These are phyloP conservation scores for Cutaneotrichosporon daszewskae DNA, from an alignment of 1,284 basidiomycete genomes.

Conservation along the genomic window DNA sequence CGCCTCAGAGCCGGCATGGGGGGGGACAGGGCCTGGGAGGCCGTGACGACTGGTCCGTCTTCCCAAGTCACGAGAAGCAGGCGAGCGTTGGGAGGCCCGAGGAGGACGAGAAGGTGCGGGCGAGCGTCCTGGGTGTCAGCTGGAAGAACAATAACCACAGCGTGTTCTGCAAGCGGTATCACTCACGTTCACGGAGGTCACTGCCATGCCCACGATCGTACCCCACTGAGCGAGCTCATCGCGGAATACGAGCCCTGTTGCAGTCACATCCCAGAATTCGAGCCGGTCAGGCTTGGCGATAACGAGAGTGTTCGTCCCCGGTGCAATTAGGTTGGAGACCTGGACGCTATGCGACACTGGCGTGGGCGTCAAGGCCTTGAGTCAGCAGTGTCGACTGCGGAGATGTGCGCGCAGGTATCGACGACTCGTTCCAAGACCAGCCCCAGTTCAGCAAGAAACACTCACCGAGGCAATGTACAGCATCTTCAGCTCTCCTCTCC, in stretches of 20 bases:
- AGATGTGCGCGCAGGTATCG: not conserved
- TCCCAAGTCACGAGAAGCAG: constrained; percentile 36
- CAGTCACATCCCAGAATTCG: constrained; percentile 39
- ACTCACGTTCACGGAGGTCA: constrained; percentile 32
- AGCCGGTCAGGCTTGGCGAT: constrained; percentile 42
- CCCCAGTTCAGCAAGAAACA: not conserved
- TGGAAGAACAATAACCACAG: no score
- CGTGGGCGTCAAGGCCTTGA: constrained; percentile 45
- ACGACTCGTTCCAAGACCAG: not conserved
- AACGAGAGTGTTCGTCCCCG: constrained; percentile 29
- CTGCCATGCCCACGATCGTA: constrained; percentile 36
- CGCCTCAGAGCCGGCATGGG: constrained; percentile 35
- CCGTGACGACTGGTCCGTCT: constrained; percentile 29
- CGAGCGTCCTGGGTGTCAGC: constrained; percentile 25
- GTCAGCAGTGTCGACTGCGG: no score
- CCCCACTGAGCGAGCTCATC: constrained; percentile 43
- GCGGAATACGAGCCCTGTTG: constrained; percentile 25
- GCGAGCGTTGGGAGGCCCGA: constrained; percentile 40
- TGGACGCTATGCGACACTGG: constrained; percentile 37
- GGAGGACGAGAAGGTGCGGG: constrained; percentile 41
- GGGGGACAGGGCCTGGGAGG: constrained; percentile 26
- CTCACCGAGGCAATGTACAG: constrained; percentile 41
- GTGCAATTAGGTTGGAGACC: constrained; percentile 25
- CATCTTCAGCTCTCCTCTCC: no score
- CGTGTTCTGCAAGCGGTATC: not conserved